Percentiles rank a stretch among this genome's conserved stretches.
These are phyloP conservation scores for Pleurotus ostreatus DNA, from an alignment of 768 basidiomycete genomes.

Conservation along the genomic window DNA sequence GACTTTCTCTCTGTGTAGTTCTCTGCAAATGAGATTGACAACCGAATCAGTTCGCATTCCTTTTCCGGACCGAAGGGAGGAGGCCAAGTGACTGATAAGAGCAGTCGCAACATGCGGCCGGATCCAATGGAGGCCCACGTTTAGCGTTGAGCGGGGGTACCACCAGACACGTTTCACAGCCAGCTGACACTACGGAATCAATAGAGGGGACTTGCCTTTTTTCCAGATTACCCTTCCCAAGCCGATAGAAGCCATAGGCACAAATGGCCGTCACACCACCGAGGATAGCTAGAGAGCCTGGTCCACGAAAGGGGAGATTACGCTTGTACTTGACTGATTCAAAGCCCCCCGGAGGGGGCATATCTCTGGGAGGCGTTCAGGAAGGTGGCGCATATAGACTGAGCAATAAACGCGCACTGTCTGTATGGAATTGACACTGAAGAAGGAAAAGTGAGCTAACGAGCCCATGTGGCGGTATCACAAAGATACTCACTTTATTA, in stretches of 20 bases:
- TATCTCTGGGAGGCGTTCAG: conserved; percentile 58
- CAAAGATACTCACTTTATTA: background rate
- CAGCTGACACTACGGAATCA: conserved; percentile 47
- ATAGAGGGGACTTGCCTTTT: conserved; percentile 65
- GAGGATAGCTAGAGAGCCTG: conserved; percentile 80
- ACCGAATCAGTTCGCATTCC: conserved; percentile 40
- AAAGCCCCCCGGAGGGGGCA: conserved; percentile 94
- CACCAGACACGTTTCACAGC: conserved; percentile 62
- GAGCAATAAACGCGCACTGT: conserved; percentile 45
- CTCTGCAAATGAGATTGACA: conserved; percentile 50
- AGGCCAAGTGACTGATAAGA: conserved; percentile 37
- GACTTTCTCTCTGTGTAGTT: conserved; percentile 86
- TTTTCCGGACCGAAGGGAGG: conserved; percentile 37
- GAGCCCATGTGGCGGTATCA: background rate
- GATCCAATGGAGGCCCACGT: conserved; percentile 65
- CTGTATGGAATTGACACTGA: conserved; percentile 59
- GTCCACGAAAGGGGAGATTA: conserved; percentile 87
- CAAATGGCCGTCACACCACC: conserved; percentile 84
- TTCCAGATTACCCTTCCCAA: conserved; percentile 90
- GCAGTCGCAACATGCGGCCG: conserved; percentile 40
- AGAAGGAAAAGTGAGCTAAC: conserved; percentile 1
- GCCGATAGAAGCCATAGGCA: conserved; percentile 86
- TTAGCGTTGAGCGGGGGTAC: conserved; percentile 60
- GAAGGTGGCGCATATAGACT: conserved; percentile 7
- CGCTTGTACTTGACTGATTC: conserved; percentile 92